phyloP scores from a whole-genome alignment of 192 early-diverging fungal species.

The Podila minutissima region DNA sequence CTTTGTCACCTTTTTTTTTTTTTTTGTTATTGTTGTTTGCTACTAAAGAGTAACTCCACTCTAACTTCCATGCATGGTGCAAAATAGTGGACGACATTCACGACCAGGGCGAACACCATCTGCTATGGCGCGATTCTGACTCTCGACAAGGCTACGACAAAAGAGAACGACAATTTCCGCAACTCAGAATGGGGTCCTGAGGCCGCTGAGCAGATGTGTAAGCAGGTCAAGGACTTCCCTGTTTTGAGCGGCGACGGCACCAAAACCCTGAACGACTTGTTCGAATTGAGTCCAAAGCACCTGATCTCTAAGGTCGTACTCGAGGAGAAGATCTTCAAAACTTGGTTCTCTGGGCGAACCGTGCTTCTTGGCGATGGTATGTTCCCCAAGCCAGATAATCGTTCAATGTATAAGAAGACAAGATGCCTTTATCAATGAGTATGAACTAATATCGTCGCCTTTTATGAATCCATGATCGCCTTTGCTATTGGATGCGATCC shows the following conservation, averaged over 20 bases:
- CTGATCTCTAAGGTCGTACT: constrained; percentile 20
- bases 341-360: constrained; percentile 19
- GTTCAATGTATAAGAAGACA: no score
- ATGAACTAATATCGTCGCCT: no score
- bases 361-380: constrained; percentile 28
- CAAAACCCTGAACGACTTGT: background rate
- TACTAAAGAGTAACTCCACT: no score
- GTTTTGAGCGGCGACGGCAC: background rate
- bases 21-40: no score
- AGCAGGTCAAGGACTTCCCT: constrained; percentile 1
- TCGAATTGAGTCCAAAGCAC: background rate
- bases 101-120: background rate
- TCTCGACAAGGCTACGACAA: background rate
- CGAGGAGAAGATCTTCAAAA: constrained; percentile 35
- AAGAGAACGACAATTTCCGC: background rate
- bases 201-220: constrained; percentile 7
- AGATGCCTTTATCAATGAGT: no score
- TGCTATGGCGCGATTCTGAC: background rate
- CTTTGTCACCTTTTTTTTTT: no score
- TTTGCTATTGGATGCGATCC: no score
- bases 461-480: no score
- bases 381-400: background rate
- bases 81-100: constrained; percentile 14
- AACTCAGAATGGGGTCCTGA: constrained; percentile 15
- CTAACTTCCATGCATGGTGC: no score